Conservation (phyloP, 257 asterid species). For the Thymus quinquecostatus region DNA sequence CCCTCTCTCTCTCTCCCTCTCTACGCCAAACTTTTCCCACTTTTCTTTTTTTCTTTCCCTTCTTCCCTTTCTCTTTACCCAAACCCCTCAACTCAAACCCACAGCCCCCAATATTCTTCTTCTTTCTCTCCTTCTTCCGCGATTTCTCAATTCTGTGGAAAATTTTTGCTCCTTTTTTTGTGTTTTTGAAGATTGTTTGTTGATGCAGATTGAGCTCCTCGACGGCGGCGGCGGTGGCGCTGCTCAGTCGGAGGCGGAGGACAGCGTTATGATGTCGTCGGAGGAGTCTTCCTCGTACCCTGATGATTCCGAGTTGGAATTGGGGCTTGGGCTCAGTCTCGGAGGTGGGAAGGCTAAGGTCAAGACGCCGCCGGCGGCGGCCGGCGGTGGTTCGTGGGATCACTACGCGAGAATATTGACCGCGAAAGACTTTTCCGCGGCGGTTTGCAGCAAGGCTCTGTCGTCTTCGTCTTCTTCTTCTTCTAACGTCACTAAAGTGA, state of each 20-base stretch:
- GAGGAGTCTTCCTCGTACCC: constrained; percentile 62
- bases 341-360: constrained; percentile 40
- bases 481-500: constrained; percentile 50
- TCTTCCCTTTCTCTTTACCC: constrained; percentile 30
- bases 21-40: constrained; percentile 36
- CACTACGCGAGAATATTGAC: constrained; percentile 61
- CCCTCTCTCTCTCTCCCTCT: constrained; percentile 38
- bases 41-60: constrained; percentile 24
- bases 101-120: constrained; percentile 10
- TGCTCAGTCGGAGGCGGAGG: constrained; percentile 35
- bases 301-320: constrained; percentile 63
- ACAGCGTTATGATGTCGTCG: constrained; percentile 39
- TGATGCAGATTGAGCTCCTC: constrained; percentile 38
- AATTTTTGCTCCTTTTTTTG: background rate
- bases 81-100: constrained; percentile 27
- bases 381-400: constrained; percentile 37
- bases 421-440: constrained; percentile 52
- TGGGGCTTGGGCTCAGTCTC: constrained; percentile 66
- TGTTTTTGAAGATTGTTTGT: background rate
- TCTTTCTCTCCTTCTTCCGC: background rate
- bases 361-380: constrained; percentile 21
- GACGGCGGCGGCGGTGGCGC: constrained; percentile 36
- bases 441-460: constrained; percentile 46
- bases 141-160: background rate
- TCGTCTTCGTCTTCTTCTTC: constrained; percentile 63